Base-by-base conservation (phyloP, 176 grass and related monocot species). In the Themeda triandra region DNA sequence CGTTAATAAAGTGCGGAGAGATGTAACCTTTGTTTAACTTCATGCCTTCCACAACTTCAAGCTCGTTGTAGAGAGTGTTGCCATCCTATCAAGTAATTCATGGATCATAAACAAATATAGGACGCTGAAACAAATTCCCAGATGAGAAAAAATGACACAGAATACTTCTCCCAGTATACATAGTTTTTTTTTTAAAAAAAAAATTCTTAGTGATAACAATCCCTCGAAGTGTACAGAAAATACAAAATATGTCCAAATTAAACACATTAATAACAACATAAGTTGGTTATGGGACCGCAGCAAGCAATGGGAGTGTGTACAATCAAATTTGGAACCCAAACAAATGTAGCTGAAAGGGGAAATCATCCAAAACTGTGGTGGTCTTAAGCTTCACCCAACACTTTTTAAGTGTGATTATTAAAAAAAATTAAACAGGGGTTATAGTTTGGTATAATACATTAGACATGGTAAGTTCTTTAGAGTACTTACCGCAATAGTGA, bases 31-130 rank as follows among this genome's bases (percentile, higher is more conserved):
- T 88, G 77, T 99, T 93, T 59, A 99, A 86, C 65, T 99, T 96
- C 96, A 96, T 96, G 67, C 96, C 96, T 83, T 99, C 96, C 77
- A 99, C 89, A 74, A 99, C 93, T 94, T 99, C 96, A 80, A 99
- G 81, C 80, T 99, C 96, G 41, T 99, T 96, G 63, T 91, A 73
- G 13, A 99, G 81, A 32, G 96, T 99, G 63, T 99, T 99, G 53
- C 96, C 96, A 82, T 99, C 96, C 96, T 98, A 66, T 10, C 24
- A 80, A 58, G 36, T 41, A 76, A 42, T 69, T 89, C 79, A 48
- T 46, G 62, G 17, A 13, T 66, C 62, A 48, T 13, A 76, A 59
- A 14, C 72, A 75, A 75, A 54, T 17, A 79, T 79, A 63, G 37
- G 4, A 65, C 25, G 45, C 17, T 14, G 21, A 6, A 80, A 66